These are phyloP conservation scores for Phylloporus sp. DNA, from an alignment of 768 basidiomycete species.

Conservation along the genomic window DNA sequence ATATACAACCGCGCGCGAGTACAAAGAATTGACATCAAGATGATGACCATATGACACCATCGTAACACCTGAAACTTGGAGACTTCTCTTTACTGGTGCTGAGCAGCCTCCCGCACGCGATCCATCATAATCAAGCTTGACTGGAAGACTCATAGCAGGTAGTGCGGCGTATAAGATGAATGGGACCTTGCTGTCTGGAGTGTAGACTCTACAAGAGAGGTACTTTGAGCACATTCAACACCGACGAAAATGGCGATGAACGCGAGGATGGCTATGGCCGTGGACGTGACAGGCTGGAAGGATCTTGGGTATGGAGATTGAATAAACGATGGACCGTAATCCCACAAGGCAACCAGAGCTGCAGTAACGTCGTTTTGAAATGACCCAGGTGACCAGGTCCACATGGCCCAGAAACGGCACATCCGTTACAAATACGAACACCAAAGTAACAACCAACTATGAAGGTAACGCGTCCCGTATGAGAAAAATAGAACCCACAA, in stretches of 20 bases:
- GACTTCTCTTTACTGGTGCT: not conserved
- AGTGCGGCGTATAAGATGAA: not conserved
- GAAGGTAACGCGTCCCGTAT: no score
- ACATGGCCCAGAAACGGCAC: slow-evolving; percentile 11
- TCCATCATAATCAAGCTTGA: not conserved
- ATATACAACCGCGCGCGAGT: not conserved
- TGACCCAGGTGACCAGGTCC: slow-evolving; percentile 21
- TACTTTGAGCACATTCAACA: not conserved
- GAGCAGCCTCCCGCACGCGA: no score
- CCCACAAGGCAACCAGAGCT: slow-evolving; percentile 5
- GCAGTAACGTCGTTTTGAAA: slow-evolving; percentile 14
- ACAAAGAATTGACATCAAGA: not conserved
- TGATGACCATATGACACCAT: not conserved
- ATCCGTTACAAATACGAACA: no score
- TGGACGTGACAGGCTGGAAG: slow-evolving; percentile 10
- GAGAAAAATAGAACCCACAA: no score
- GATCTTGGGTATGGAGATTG: not conserved
- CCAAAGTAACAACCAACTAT: no score
- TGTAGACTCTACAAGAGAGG: not conserved
- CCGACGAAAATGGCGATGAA: slow-evolving; percentile 5
- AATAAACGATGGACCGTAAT: slow-evolving; percentile 10
- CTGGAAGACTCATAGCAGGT: not conserved
- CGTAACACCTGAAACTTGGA: not conserved
- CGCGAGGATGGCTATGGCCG: slow-evolving; percentile 9
- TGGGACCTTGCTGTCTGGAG: not conserved